Conservation (phyloP, 257 asterid species). For the Petrea volubilis region DNA sequence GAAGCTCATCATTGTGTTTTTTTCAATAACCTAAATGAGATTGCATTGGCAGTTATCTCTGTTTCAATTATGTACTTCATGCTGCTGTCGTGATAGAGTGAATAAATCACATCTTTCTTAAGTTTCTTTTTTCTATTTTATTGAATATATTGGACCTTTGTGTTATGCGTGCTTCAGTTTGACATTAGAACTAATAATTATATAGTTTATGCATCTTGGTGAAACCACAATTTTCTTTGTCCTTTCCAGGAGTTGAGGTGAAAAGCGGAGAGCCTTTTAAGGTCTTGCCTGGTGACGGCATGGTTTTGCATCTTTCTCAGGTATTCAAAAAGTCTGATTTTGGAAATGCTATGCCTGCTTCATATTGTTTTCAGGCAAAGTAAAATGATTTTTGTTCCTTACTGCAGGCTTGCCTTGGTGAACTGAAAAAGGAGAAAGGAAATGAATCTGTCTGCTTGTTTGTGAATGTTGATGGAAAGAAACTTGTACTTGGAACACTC, state of each 20-base stretch:
- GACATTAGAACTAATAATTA: background rate
- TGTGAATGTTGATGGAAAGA: slow-evolving; percentile 59
- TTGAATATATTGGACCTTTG: background rate
- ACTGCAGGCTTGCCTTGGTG: slow-evolving; percentile 73
- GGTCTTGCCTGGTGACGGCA: slow-evolving; percentile 54
- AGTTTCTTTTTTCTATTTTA: background rate
- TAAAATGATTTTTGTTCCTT: background rate
- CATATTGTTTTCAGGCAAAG: background rate
- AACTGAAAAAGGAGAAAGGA: slow-evolving; percentile 52
- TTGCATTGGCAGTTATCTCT: background rate
- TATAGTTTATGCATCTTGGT: background rate
- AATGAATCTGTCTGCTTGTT: slow-evolving; percentile 47
- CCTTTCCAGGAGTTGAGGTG: slow-evolving; percentile 62
- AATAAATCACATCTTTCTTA: background rate
- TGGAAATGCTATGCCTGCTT: background rate
- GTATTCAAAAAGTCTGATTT: slow-evolving; percentile 28
- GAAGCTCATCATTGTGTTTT: background rate
- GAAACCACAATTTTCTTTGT: background rate
- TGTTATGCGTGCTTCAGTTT: background rate
- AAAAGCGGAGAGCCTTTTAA: slow-evolving; percentile 53
- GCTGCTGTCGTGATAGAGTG: background rate
- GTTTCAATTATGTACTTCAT: background rate
- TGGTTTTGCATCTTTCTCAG: slow-evolving; percentile 81
- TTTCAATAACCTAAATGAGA: background rate
- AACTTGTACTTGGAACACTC: slow-evolving; percentile 79